These are phyloP conservation scores for Rehmannia glutinosa DNA, from an alignment of 257 asterid genomes.

Conservation along the genomic window DNA sequence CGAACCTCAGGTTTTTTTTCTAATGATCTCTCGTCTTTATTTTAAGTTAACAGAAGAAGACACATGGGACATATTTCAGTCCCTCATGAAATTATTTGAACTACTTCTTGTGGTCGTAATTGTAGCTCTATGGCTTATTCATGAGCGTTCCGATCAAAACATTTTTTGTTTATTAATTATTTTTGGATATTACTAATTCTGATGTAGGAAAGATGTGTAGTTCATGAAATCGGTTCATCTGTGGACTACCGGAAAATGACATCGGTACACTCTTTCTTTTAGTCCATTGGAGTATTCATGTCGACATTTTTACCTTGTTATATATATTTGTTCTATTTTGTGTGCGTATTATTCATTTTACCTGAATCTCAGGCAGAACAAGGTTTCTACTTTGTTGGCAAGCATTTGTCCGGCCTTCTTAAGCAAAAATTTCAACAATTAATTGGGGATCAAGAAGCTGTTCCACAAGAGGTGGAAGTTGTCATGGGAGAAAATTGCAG, in stretches of 20 bases:
- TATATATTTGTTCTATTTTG: neutral
- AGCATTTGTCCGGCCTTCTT: slow-evolving; percentile 49
- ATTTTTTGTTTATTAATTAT: neutral
- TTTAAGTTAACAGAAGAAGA: too few relatives aligned
- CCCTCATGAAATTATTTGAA: neutral
- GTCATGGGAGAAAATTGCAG: slow-evolving; percentile 93
- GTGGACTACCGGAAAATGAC: slow-evolving; percentile 87
- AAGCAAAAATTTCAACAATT: slow-evolving; percentile 63
- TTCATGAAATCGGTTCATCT: slow-evolving; percentile 80
- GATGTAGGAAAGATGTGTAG: slow-evolving; percentile 82
- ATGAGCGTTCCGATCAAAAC: neutral
- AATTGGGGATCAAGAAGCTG: slow-evolving; percentile 49
- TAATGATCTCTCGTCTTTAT: too few relatives aligned
- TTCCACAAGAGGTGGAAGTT: slow-evolving; percentile 80
- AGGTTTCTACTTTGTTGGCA: slow-evolving; percentile 72
- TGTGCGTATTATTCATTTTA: slow-evolving; percentile 1
- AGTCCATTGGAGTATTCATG: slow-evolving; percentile 7
- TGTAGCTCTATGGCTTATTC: too few relatives aligned
- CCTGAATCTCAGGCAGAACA: slow-evolving; percentile 56
- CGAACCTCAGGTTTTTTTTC: too few relatives aligned
- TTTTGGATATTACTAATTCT: neutral
- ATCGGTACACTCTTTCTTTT: slow-evolving; percentile 43
- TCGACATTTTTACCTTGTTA: neutral
- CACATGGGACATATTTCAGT: neutral
- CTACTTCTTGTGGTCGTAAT: too few relatives aligned